A percentile compares a stretch with the other conserved stretches of the same genome.
Conservation (phyloP, 495 filamentous ascomycete genomes). For the Chaetomium tenue region DNA sequence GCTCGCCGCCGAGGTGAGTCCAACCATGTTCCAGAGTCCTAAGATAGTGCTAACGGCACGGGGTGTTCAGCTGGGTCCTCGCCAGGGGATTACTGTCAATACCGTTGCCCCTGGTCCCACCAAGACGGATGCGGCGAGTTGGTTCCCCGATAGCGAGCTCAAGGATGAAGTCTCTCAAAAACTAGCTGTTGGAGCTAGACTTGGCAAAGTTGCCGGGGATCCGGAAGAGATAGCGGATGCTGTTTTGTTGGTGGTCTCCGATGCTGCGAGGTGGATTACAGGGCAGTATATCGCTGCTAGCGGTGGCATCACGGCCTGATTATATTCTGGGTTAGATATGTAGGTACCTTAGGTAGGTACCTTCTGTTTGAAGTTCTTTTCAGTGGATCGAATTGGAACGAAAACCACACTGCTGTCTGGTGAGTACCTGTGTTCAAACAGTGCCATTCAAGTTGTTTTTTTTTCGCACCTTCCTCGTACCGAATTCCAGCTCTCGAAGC, state of each 20-base stretch:
- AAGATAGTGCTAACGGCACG: background rate
- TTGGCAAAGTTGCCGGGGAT: background rate
- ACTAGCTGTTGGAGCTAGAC: background rate
- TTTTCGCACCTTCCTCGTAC: no score
- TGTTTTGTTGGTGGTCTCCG: slow-evolving; percentile 9
- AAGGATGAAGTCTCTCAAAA: background rate
- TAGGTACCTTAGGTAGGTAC: no score
- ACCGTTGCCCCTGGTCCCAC: slow-evolving; percentile 7
- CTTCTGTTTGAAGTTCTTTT: no score
- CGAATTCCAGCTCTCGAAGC: no score
- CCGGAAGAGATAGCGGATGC: slow-evolving; percentile 2
- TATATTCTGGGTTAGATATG: no score
- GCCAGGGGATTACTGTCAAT: slow-evolving; percentile 6
- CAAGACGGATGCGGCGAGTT: background rate
- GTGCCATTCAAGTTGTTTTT: no score
- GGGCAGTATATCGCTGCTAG: slow-evolving; percentile 11
- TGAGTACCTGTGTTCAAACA: no score
- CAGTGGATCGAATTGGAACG: no score
- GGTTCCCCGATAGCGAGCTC: background rate
- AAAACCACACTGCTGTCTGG: no score
- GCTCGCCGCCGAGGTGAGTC: slow-evolving; percentile 4
- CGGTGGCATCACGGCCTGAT: background rate
- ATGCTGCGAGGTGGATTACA: slow-evolving; percentile 9
- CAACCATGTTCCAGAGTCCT: background rate
- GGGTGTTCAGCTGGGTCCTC: background rate